Evolutionary conservation across 192 early-diverging fungal species (phyloP), one percentile per base, ranked within the genome.

Genomic region (Podila minutissima): DNA sequence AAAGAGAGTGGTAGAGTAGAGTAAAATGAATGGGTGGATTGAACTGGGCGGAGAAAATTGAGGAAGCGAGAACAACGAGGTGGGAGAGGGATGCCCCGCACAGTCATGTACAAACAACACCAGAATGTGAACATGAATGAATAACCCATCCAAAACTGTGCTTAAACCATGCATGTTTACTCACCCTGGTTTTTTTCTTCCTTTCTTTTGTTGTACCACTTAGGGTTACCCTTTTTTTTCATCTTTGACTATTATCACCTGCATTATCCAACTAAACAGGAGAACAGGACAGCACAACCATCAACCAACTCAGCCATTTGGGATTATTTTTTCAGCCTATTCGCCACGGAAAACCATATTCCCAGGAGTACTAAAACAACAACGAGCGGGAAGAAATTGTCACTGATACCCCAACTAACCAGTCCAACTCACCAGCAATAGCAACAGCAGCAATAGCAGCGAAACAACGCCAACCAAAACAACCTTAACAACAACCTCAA

Each of bases 151-250:
- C 15, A 46, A 46, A 46, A 46, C 15, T 17, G 41, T 46, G 15
- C 41, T 46, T 46, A 46, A 46, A 46, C 41, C 41, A 46, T 46
- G 41, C 41, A 46, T 46, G 41, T 46, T 46, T 46, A 46, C 41
- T 46, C 41, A 46, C 41, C 41, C 41, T 46, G 41, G 41, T 46
- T 46, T 46, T 46, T 46, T 46, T 17, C 29, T 41, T 41, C 3
- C 15, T 46, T 46, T 12, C 41, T 15, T 41, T 46, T 46, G 41
- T 46, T 46, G 41, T 15, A 46, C 41, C 41, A 46, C 41, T 46
- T 46, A 46, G 35, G 62, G n/a, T 35, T 63, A 63, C 33, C 62
- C 33, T 63, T n/a, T 62, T 62, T 63, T 50, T n/a, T 64, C 62
- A 26, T 28, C 38, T 31, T 46, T 64, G 35, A 22, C 41, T 3